A percentile compares a stretch with the other conserved stretches of the same genome.
These are phyloP conservation scores for Colletotrichum theobromicola DNA, from an alignment of 2,329 filamentous ascomycete genomes.

Conservation along the genomic window DNA sequence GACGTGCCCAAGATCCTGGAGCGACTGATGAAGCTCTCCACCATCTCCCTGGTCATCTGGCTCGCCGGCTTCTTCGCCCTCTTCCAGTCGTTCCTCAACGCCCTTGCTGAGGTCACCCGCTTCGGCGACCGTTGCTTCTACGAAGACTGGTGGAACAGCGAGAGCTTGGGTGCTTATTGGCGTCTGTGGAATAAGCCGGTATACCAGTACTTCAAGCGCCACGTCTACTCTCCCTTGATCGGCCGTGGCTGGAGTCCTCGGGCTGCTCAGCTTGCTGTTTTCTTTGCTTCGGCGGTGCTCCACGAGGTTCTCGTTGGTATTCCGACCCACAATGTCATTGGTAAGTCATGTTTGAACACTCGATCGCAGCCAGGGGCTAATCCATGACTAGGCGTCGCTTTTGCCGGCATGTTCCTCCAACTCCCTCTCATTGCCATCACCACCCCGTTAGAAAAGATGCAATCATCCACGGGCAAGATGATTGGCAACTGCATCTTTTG, in stretches of 20 bases:
- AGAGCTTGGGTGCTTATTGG: constrained; percentile 88
- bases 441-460: constrained; percentile 78
- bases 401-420: constrained; percentile 92
- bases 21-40: constrained; percentile 91
- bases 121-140: constrained; percentile 97
- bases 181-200: constrained; percentile 98
- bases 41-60: constrained; percentile 96
- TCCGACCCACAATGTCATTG: constrained; percentile 92
- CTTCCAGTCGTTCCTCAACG: constrained; percentile 93
- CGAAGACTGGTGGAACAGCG: constrained; percentile 97
- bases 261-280: constrained; percentile 80
- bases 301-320: constrained; percentile 94
- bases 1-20: constrained; percentile 85
- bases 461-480: constrained; percentile 75
- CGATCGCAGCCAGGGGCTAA: background rate
- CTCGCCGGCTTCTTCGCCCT: constrained; percentile 96
- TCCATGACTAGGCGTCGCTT: constrained; percentile 75
- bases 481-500: constrained; percentile 95
- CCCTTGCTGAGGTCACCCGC: constrained; percentile 84
- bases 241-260: constrained; percentile 79
- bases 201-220: constrained; percentile 93
- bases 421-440: constrained; percentile 87
- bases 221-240: constrained; percentile 88
- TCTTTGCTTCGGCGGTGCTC: constrained; percentile 84
- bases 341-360: constrained; percentile 47